Percentiles rank a stretch among this genome's conserved stretches.
Conservation (phyloP, 2,329 filamentous ascomycete genomes). For the Colletotrichum lindemuthianum region DNA sequence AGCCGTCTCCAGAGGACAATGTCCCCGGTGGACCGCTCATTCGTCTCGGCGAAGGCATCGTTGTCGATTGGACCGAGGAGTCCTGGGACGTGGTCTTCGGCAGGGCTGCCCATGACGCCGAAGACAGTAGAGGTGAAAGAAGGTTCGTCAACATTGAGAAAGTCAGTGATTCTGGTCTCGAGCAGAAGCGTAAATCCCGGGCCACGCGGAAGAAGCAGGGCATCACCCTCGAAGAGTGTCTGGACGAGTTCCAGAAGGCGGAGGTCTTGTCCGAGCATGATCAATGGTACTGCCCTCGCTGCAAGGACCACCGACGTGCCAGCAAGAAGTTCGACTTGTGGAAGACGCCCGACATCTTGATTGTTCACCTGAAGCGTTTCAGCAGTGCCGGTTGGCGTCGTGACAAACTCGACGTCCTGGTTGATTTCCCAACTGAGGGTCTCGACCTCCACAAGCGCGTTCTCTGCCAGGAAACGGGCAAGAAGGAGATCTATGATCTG, state of each 20-base stretch:
- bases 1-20: slow-evolving; percentile 38
- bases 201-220: slow-evolving; percentile 68
- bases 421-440: slow-evolving; percentile 91
- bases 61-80: slow-evolving; percentile 84
- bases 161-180: slow-evolving; percentile 71
- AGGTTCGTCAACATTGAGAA: slow-evolving; percentile 65
- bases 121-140: slow-evolving; percentile 66
- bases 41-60: slow-evolving; percentile 82
- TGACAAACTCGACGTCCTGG: slow-evolving; percentile 90
- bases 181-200: slow-evolving; percentile 70
- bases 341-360: slow-evolving; percentile 94
- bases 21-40: slow-evolving; percentile 70
- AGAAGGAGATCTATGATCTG: slow-evolving; percentile 87
- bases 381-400: slow-evolving; percentile 83
- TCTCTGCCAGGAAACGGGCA: slow-evolving; percentile 81
- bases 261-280: slow-evolving; percentile 95
- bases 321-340: slow-evolving; percentile 98
- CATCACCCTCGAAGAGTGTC: slow-evolving; percentile 86
- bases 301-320: slow-evolving; percentile 91
- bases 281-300: slow-evolving; percentile 96
- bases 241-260: slow-evolving; percentile 93
- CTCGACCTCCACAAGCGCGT: slow-evolving; percentile 85
- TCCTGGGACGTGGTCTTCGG: slow-evolving; percentile 78
- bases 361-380: slow-evolving; percentile 96
- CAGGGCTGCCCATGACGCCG: slow-evolving; percentile 48